Percentiles rank a stretch among this genome's conserved stretches.
Conservation (phyloP, 1,284 basidiomycete genomes). For the Pyrrhoderma lamaoense region DNA sequence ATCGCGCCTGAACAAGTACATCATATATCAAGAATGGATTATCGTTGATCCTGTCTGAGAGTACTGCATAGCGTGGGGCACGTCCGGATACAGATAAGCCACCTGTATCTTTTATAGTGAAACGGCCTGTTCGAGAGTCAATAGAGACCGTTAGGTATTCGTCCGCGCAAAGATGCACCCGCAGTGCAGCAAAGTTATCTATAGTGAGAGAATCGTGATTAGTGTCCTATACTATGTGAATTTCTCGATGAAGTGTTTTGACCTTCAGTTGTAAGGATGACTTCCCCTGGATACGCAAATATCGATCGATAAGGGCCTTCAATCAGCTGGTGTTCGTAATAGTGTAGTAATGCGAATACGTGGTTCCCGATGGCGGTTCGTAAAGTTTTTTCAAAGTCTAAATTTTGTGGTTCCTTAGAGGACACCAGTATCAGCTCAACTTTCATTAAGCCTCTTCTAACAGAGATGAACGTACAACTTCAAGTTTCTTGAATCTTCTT, state of each 20-base stretch:
- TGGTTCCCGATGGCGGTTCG: slow-evolving; percentile 53
- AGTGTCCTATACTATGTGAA: slow-evolving; percentile 10
- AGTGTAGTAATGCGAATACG: slow-evolving; percentile 47
- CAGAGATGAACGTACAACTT: slow-evolving; percentile 35
- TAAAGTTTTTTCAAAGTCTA: slow-evolving; percentile 66
- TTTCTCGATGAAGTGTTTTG: slow-evolving; percentile 9
- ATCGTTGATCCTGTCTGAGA: slow-evolving; percentile 57
- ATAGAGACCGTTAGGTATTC: slow-evolving; percentile 65
- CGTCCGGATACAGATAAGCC: slow-evolving; percentile 68
- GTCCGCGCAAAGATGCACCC: slow-evolving; percentile 61
- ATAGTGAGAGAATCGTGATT: background rate
- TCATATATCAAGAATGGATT: slow-evolving; percentile 49
- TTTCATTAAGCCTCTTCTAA: no score
- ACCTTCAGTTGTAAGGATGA: slow-evolving; percentile 50
- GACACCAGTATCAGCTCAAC: no score
- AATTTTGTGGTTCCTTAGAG: slow-evolving; percentile 51
- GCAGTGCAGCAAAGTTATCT: slow-evolving; percentile 52
- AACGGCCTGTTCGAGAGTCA: slow-evolving; percentile 63
- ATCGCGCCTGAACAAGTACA: slow-evolving; percentile 45
- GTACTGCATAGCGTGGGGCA: slow-evolving; percentile 47
- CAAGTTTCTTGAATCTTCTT: slow-evolving; percentile 32
- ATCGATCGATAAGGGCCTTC: slow-evolving; percentile 40
- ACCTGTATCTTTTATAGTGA: slow-evolving; percentile 65
- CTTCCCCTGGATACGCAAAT: slow-evolving; percentile 54
- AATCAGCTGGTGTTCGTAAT: slow-evolving; percentile 48